A percentile compares a stretch with the other conserved stretches of the same genome.
Conservation (phyloP, 805 yeast genomes). For the Yarrowia osloensis region DNA sequence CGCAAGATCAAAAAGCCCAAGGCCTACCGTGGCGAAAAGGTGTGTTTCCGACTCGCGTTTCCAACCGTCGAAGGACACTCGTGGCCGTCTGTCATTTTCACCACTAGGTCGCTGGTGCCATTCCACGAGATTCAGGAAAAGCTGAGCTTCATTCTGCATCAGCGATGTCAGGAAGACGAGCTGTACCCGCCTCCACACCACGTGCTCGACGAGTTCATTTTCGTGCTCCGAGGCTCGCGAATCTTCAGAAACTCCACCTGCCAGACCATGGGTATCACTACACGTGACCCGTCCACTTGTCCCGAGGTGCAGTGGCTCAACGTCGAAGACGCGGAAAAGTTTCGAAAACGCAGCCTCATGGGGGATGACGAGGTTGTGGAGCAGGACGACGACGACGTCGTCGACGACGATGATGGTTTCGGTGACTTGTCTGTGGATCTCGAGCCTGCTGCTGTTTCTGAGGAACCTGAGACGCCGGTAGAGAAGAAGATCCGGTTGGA, state of each 20-base stretch:
- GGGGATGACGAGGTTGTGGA: neutral
- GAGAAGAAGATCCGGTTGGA: neutral
- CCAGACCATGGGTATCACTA: neutral
- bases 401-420: neutral
- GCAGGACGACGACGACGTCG: neutral
- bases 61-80: neutral
- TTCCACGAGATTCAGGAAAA: slow-evolving; percentile 9
- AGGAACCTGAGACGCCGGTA: neutral
- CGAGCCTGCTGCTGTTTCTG: neutral
- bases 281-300: neutral
- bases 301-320: slow-evolving; percentile 19
- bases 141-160: neutral
- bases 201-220: neutral
- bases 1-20: neutral
- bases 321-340: neutral
- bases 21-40: neutral
- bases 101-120: neutral
- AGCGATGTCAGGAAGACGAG: neutral
- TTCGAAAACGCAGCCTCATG: neutral
- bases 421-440: neutral
- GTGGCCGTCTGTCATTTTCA: neutral
- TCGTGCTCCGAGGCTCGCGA: neutral
- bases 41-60: neutral
- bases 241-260: slow-evolving; percentile 3
- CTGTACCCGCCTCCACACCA: neutral